Evolutionary conservation across 202 grass and related monocot genomes (phyloP).

Genomic region (Musa balbisiana): DNA sequence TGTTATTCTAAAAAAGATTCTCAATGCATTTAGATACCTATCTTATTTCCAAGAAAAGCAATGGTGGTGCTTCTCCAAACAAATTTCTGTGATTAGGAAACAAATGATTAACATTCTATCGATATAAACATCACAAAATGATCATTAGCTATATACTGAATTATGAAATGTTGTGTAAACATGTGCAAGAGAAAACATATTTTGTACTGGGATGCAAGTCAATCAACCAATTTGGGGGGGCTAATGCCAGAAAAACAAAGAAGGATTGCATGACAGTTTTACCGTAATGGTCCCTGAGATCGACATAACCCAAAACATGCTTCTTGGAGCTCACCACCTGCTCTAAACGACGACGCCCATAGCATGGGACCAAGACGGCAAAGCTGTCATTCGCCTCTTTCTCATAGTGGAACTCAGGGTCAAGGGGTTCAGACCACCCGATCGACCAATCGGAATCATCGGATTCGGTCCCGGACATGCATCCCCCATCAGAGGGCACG

Average conservation of each 20-base stretch:
- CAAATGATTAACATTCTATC: not conserved
- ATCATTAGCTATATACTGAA: not conserved
- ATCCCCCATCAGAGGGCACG: constrained; percentile 75
- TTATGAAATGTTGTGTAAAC: not conserved
- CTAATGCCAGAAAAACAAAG: not conserved
- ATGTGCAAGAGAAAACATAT: not conserved
- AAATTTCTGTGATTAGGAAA: too few species aligned
- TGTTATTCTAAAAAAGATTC: not conserved
- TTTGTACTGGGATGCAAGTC: too few species aligned
- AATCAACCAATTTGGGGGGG: not conserved
- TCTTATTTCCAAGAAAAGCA: too few species aligned
- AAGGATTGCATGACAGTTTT: not conserved
- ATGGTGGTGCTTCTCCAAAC: too few species aligned
- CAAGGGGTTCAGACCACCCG: constrained; percentile 72
- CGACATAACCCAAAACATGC: constrained; percentile 16
- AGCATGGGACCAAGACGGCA: constrained; percentile 74
- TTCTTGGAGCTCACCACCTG: constrained; percentile 21
- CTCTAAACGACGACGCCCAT: constrained; percentile 33
- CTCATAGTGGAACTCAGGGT: constrained; percentile 43
- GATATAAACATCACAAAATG: not conserved
- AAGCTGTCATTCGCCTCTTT: constrained; percentile 44
- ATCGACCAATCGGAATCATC: constrained; percentile 86
- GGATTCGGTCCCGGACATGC: constrained; percentile 65
- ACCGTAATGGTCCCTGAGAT: not conserved
- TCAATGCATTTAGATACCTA: not conserved